Evolutionary conservation across 495 filamentous ascomycete species (phyloP).

Genomic region (Neurospora sp.): DNA sequence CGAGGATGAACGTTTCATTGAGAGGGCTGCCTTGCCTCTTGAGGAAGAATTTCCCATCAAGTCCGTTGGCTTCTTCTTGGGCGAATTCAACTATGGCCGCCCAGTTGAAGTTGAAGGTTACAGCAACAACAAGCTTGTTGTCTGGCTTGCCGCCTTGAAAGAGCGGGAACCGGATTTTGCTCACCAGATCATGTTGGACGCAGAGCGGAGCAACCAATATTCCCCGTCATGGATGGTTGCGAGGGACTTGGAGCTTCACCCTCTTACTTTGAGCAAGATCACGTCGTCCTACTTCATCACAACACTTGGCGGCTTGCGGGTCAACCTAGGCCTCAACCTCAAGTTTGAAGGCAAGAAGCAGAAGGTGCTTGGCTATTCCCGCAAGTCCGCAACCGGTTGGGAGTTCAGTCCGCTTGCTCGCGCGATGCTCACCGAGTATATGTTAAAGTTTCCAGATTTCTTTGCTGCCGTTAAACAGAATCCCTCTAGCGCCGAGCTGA

Average conservation of each 20-base stretch:
- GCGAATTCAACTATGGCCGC: constrained; percentile 86
- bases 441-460: constrained; percentile 90
- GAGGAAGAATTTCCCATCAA: constrained; percentile 84
- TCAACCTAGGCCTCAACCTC: constrained; percentile 89
- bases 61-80: constrained; percentile 86
- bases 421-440: constrained; percentile 72
- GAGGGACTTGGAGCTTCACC: constrained; percentile 67
- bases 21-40: constrained; percentile 73
- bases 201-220: constrained; percentile 62
- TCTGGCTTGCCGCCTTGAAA: constrained; percentile 60
- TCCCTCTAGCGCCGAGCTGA: constrained; percentile 36
- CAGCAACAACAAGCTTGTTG: constrained; percentile 58
- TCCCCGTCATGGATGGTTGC: constrained; percentile 80
- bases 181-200: constrained; percentile 52
- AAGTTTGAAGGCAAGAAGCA: constrained; percentile 94
- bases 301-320: constrained; percentile 59
- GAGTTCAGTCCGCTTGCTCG: constrained; percentile 87
- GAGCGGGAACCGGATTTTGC: constrained; percentile 75
- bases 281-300: constrained; percentile 84
- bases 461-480: constrained; percentile 72
- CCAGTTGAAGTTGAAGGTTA: constrained; percentile 78
- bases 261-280: constrained; percentile 86
- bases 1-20: constrained; percentile 87
- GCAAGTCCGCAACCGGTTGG: constrained; percentile 76
- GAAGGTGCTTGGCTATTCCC: constrained; percentile 94